These are phyloP conservation scores for Endocalyx cinctus DNA, from an alignment of 2,329 filamentous ascomycete genomes.

Conservation along the genomic window DNA sequence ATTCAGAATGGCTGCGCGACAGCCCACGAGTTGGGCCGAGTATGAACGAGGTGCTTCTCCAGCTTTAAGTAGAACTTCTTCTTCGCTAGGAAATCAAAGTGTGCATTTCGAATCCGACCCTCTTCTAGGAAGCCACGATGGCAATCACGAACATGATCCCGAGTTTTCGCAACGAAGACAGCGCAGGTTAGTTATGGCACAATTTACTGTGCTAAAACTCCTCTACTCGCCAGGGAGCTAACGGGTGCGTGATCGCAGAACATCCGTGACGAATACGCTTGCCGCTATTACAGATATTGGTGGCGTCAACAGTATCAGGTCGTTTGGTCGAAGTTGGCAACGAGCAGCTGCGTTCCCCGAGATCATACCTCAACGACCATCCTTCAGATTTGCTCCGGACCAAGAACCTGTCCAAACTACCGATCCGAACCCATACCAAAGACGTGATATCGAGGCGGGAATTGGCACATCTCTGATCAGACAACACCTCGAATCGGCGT, in stretches of 20 bases:
- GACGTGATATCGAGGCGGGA: slow-evolving; percentile 35
- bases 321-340: slow-evolving; percentile 89
- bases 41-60: slow-evolving; percentile 40
- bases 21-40: slow-evolving; percentile 39
- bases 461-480: slow-evolving; percentile 43
- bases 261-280: slow-evolving; percentile 55
- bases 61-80: slow-evolving; percentile 33
- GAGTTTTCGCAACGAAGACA: slow-evolving; percentile 25
- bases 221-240: not conserved
- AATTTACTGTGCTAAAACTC: slow-evolving; percentile 1
- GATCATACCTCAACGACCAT: slow-evolving; percentile 73
- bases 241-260: slow-evolving; percentile 36
- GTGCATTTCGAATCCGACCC: slow-evolving; percentile 41
- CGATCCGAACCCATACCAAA: slow-evolving; percentile 35
- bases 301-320: slow-evolving; percentile 89
- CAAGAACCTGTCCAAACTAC: slow-evolving; percentile 39
- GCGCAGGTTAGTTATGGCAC: slow-evolving; percentile 28
- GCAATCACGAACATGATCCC: slow-evolving; percentile 29
- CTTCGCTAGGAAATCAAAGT: slow-evolving; percentile 35
- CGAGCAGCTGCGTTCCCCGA: slow-evolving; percentile 85
- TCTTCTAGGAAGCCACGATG: slow-evolving; percentile 36
- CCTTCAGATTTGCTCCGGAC: slow-evolving; percentile 63
- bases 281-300: slow-evolving; percentile 65
- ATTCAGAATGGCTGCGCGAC: slow-evolving; percentile 19
- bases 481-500: slow-evolving; percentile 45